phyloP scores from a whole-genome alignment of 2,329 filamentous ascomycete species.

The Trichoderma sp. region DNA sequence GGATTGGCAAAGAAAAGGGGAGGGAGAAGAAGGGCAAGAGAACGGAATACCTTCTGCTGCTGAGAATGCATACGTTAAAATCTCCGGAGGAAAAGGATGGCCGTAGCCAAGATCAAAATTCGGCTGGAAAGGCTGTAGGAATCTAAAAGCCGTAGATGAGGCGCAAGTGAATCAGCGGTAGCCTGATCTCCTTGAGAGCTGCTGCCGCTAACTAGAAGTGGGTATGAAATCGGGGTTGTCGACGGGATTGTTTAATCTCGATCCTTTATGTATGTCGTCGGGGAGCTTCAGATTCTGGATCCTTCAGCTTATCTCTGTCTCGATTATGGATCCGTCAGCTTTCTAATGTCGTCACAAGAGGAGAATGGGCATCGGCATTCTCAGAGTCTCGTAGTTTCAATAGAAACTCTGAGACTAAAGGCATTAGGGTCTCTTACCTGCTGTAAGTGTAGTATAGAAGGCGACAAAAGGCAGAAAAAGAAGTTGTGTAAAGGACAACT shows the following conservation, averaged over 20 bases:
- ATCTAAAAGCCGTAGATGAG: background rate
- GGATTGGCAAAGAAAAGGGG: background rate
- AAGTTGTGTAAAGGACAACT: background rate
- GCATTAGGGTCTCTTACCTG: background rate
- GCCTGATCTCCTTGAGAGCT: background rate
- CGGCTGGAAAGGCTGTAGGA: background rate
- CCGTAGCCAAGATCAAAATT: background rate
- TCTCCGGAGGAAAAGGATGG: constrained; percentile 9
- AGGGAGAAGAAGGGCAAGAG: background rate
- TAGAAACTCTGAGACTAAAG: background rate
- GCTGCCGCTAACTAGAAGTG: background rate
- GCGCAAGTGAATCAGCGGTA: background rate
- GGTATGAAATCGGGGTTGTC: background rate
- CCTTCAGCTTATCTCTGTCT: background rate
- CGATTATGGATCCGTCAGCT: background rate
- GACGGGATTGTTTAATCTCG: background rate
- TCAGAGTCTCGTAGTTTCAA: too few species aligned
- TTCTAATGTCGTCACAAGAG: background rate
- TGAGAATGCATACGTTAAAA: constrained; percentile 33
- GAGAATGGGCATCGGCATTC: background rate
- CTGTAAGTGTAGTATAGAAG: background rate
- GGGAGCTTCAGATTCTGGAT: background rate
- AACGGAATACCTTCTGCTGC: constrained; percentile 30
- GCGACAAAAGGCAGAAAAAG: background rate
- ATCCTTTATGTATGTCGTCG: constrained; percentile 15